phyloP scores from a whole-genome alignment of 352 stramenopile genomes.

The Phytophthora litchii region DNA sequence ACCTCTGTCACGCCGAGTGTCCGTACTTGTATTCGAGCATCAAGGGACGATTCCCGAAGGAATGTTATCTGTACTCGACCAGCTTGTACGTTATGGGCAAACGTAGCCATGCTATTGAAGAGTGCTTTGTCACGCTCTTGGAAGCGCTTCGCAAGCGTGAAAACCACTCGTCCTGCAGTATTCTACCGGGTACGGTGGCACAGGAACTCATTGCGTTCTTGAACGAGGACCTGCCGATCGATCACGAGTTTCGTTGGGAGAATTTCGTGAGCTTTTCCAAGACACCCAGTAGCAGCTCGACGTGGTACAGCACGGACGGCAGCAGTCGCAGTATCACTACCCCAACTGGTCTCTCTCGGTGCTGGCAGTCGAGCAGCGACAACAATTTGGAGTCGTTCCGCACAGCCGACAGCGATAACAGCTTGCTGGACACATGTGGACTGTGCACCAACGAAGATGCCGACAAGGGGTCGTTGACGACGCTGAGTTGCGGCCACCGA shows the following conservation, averaged over 20 bases:
- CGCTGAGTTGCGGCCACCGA: conserved; percentile 55
- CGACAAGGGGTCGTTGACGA: conserved; percentile 36
- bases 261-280: conserved; percentile 47
- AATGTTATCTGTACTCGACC: conserved; percentile 50
- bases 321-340: conserved; percentile 30
- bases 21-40: conserved; percentile 72
- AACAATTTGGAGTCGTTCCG: conserved; percentile 39
- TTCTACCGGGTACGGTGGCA: conserved; percentile 52
- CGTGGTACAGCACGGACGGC: conserved; percentile 27
- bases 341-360: conserved; percentile 9
- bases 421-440: conserved; percentile 20
- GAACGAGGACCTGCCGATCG: conserved; percentile 67
- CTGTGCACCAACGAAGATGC: conserved; percentile 32
- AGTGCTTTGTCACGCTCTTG: conserved; percentile 45
- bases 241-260: conserved; percentile 61
- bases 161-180: conserved; percentile 48
- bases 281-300: conserved; percentile 45
- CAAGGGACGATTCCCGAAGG: conserved; percentile 65
- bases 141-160: conserved; percentile 47
- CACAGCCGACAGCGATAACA: conserved; percentile 42
- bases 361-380: conserved; percentile 31
- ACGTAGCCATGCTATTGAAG: conserved; percentile 37
- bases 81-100: conserved; percentile 46
- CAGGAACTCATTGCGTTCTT: conserved; percentile 69
- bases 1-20: conserved; percentile 54